These are phyloP conservation scores for Eucalyptus erythrocorys DNA, from an alignment of 345 rosid species.

Conservation along the genomic window DNA sequence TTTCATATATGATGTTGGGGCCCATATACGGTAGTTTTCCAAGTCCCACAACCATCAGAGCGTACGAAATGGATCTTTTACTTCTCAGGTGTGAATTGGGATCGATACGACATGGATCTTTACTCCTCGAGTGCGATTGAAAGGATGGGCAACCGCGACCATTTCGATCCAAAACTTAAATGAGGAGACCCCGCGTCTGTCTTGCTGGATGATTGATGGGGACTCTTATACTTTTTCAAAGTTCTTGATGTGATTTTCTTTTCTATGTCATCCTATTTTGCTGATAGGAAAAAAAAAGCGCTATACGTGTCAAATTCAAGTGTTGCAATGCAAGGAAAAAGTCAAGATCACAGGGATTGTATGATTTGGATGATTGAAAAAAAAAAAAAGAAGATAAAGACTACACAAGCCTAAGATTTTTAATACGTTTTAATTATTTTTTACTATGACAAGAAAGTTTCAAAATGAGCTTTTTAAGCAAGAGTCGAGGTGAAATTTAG, in stretches of 20 bases:
- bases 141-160: background rate
- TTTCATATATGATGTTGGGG: background rate
- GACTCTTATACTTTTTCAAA: background rate
- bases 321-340: background rate
- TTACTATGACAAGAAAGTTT: background rate
- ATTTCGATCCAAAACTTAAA: background rate
- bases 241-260: background rate
- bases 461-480: background rate
- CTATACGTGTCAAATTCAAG: background rate
- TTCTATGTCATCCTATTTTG: background rate
- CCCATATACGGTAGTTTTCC: too few relatives aligned
- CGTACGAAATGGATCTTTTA: background rate
- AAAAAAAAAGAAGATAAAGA: background rate
- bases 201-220: background rate
- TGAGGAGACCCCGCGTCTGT: background rate
- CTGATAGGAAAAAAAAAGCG: background rate
- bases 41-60: background rate
- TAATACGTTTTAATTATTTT: background rate
- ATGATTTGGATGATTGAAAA: background rate
- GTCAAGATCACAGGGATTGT: accelerated
- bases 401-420: background rate
- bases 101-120: too few relatives aligned
- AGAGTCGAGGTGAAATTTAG: background rate
- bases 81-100: accelerated
- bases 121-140: too few relatives aligned